phyloP scores from a whole-genome alignment of 1,284 basidiomycete species.

The Trichosporon sp. region DNA sequence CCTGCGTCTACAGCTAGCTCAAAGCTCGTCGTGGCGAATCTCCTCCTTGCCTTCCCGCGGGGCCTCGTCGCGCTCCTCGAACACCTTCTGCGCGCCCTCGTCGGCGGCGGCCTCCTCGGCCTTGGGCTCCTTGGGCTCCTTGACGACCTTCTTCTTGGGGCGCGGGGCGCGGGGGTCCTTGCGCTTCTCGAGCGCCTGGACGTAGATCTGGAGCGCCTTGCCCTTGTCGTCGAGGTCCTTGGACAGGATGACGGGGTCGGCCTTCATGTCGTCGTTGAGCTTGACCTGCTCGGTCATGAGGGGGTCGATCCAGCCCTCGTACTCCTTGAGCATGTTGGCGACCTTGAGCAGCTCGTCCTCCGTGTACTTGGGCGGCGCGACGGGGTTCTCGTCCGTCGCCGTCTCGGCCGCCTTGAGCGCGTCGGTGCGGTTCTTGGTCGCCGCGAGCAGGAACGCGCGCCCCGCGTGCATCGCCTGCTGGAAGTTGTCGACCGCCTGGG shows the following conservation, averaged over 20 bases:
- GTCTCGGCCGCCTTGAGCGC: slow-evolving; percentile 53
- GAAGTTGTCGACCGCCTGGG: slow-evolving; percentile 62
- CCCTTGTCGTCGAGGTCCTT: slow-evolving; percentile 76
- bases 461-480: slow-evolving; percentile 60
- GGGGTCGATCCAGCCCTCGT: slow-evolving; percentile 72
- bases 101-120: neutral
- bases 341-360: slow-evolving; percentile 71
- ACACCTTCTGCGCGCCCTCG: neutral
- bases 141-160: slow-evolving; percentile 7
- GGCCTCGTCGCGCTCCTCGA: neutral
- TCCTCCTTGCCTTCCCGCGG: neutral
- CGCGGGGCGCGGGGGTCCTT: slow-evolving; percentile 16
- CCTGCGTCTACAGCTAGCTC: neutral
- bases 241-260: slow-evolving; percentile 71
- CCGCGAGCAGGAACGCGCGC: slow-evolving; percentile 74
- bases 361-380: slow-evolving; percentile 70
- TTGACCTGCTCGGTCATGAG: slow-evolving; percentile 72
- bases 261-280: slow-evolving; percentile 60
- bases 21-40: neutral
- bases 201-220: slow-evolving; percentile 68
- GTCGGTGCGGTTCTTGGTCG: slow-evolving; percentile 57
- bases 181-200: slow-evolving; percentile 41
- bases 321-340: slow-evolving; percentile 67
- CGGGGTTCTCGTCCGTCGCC: slow-evolving; percentile 45
- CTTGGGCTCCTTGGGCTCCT: neutral